Conservation (phyloP, 2,329 filamentous ascomycete genomes). For the Aureobasidium namibiae region DNA sequence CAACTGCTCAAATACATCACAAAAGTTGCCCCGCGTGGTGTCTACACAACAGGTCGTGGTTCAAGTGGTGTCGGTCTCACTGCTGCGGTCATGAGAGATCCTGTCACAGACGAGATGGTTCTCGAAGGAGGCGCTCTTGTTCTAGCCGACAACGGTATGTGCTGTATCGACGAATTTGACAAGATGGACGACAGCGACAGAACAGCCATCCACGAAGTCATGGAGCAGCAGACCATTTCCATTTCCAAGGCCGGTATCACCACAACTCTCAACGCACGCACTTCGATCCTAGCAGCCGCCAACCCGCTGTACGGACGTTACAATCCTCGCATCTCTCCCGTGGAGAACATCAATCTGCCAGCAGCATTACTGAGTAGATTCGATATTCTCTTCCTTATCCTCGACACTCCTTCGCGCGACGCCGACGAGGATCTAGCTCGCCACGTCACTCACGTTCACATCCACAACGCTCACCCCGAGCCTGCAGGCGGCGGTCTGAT, state of each 20-base stretch:
- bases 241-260: conserved; percentile 74
- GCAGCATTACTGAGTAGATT: conserved; percentile 94
- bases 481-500: conserved; percentile 56
- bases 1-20: conserved; percentile 90
- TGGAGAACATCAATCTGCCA: conserved; percentile 99
- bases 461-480: conserved; percentile 89
- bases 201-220: conserved; percentile 69
- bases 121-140: conserved; percentile 68
- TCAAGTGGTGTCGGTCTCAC: conserved; percentile 70
- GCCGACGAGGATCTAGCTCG: conserved; percentile 86
- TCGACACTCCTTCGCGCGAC: conserved; percentile 87
- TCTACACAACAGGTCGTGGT: conserved; percentile 69
- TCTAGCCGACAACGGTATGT: conserved; percentile 65
- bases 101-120: conserved; percentile 64
- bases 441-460: conserved; percentile 95
- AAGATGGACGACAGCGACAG: conserved; percentile 71
- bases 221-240: conserved; percentile 73
- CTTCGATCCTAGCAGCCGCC: conserved; percentile 88
- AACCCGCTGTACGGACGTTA: conserved; percentile 97
- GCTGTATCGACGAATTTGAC: conserved; percentile 73
- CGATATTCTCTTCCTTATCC: conserved; percentile 90
- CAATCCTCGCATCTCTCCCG: conserved; percentile 92
- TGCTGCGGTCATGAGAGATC: conserved; percentile 68
- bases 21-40: conserved; percentile 87
- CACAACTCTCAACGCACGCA: conserved; percentile 86